Evolutionary conservation across 768 basidiomycete genomes (phyloP).

Genomic region (Termitomyces sp.): DNA sequence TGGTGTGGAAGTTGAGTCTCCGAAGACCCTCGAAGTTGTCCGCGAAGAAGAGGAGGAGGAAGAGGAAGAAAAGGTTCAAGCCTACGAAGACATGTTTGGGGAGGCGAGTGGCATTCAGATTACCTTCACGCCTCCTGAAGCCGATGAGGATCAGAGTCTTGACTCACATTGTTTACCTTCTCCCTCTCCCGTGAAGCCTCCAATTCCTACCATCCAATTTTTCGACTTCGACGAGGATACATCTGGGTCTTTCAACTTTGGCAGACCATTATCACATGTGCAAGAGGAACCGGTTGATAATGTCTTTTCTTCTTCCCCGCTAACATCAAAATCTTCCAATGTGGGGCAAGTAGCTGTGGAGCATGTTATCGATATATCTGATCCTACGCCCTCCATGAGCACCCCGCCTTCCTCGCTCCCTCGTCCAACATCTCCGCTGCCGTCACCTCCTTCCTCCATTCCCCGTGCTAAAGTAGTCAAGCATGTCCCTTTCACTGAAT

Average conservation of each 20-base stretch:
- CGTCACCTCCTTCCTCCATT: constrained; percentile 42
- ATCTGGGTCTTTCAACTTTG: constrained; percentile 13
- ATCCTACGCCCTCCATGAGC: constrained; percentile 8
- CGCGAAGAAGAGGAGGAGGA: constrained; percentile 43
- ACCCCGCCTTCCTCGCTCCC: constrained; percentile 29
- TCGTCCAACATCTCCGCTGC: constrained; percentile 19
- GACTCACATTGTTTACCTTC: constrained; percentile 25
- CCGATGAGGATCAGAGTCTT: constrained; percentile 27
- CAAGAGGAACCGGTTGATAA: background rate
- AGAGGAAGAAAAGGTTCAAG: constrained; percentile 27
- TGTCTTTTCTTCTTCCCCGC: constrained; percentile 10
- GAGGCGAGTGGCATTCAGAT: constrained; percentile 72
- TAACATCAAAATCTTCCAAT: background rate
- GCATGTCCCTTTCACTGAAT: constrained; percentile 25
- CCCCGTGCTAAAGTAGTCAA: constrained; percentile 33
- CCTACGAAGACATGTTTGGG: constrained; percentile 50
- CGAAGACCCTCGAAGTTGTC: constrained; percentile 31
- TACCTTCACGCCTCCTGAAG: constrained; percentile 60
- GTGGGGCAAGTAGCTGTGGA: constrained; percentile 1
- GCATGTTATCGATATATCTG: background rate
- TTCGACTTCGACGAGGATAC: constrained; percentile 19
- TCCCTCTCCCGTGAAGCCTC: constrained; percentile 21
- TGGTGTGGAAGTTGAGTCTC: constrained; percentile 27
- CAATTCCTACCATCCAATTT: constrained; percentile 31
- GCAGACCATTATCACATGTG: constrained; percentile 6